Base-by-base conservation (phyloP, 768 basidiomycete genomes). In the Boletales sp. region DNA sequence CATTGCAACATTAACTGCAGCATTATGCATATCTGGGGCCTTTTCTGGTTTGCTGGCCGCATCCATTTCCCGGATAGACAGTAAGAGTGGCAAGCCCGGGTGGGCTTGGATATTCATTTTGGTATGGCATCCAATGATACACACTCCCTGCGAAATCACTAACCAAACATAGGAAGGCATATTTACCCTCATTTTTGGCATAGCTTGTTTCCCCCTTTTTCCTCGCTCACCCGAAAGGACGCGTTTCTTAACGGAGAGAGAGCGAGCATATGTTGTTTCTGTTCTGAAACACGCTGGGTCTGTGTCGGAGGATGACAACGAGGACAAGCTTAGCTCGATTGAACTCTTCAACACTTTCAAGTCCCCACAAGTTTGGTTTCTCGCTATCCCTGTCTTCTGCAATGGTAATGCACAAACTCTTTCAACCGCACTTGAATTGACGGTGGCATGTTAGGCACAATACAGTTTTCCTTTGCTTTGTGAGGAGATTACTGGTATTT, bases 11-110 rank as follows among this genome's bases (percentile, higher is more conserved):
- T 74, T 76, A 53, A 72, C 69, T 38, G 66, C 68, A 1, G 58
- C 72, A 10, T 73, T 81, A 4, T 79, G 81, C 14, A 67, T 81
- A 8, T 76, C 82, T 0, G 80, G 81, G 1, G 77, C 80, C 0
- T 83, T 84, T 55, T 83, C 82, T 8, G 85, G 86, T 33, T 66
- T 87, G 9, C 70, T 87, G 2, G 83, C 84, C 2, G 70, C 79
- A 31, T 81, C 73, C 1, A 83, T 87, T 44, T 58, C 71, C 21
- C 64, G 79, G 12, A 80, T 87, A 71, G 63, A 80, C 44, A 78
- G 79, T 10, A 64, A 72, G 10, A 65, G 67, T 2, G 77, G 79
- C 6, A 73, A 66, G 46, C 70, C 76, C 5, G 84, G 81, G 1
- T 86, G 84, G 84, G 70, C 76, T 33, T 84, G 80, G 82, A 74